Conservation (phyloP, 2,329 filamentous ascomycete genomes). For the Paraconiothyrium sp. region DNA sequence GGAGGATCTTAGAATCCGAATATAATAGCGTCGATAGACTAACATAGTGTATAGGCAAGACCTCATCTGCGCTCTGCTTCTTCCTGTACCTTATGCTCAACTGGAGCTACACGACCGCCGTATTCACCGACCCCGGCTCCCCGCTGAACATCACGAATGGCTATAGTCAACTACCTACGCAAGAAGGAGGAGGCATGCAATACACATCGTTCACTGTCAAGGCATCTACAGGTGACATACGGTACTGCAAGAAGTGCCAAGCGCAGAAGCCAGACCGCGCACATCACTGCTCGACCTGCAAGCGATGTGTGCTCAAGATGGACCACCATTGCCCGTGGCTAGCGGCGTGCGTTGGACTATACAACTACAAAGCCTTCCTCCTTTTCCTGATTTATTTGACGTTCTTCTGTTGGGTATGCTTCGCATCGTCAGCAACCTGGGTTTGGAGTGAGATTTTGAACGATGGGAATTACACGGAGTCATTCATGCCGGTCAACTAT, state of each 20-base stretch:
- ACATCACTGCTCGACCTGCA: constrained; percentile 96
- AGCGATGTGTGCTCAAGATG: constrained; percentile 97
- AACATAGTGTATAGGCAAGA: constrained; percentile 47
- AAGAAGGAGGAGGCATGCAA: constrained; percentile 62
- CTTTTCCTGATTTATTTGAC: constrained; percentile 91
- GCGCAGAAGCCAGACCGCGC: constrained; percentile 92
- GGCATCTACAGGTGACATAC: constrained; percentile 78
- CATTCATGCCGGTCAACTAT: constrained; percentile 86
- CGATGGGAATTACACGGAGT: constrained; percentile 75
- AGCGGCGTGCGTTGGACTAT: constrained; percentile 90
- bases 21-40: constrained; percentile 10
- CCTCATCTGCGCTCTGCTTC: constrained; percentile 71
- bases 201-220: constrained; percentile 90
- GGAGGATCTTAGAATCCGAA: background rate
- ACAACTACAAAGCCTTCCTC: constrained; percentile 95
- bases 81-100: constrained; percentile 81
- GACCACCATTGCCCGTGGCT: constrained; percentile 99
- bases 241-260: constrained; percentile 98
- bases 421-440: constrained; percentile 81
- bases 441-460: constrained; percentile 83
- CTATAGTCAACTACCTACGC: constrained; percentile 85
- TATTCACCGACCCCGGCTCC: constrained; percentile 89
- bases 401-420: constrained; percentile 83
- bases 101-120: constrained; percentile 89
- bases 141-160: constrained; percentile 62